phyloP scores from a whole-genome alignment of 352 stramenopile genomes.

The Stramenopiles sp. region DNA sequence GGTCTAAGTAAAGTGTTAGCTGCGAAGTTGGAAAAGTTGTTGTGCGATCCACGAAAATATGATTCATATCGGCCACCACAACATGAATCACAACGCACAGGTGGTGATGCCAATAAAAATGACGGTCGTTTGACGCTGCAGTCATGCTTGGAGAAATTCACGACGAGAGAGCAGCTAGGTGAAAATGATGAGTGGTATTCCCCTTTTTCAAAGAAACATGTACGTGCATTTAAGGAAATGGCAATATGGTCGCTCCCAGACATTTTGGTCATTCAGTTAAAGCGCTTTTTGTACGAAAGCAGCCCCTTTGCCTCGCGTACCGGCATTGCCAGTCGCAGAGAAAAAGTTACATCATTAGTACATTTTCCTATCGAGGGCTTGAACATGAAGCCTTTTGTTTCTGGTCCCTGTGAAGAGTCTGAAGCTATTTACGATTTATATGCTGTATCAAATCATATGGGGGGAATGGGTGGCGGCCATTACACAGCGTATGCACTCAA shows the following conservation, averaged over 20 bases:
- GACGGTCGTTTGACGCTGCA: slow-evolving; percentile 35
- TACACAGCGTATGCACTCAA: slow-evolving; percentile 76
- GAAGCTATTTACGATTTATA: slow-evolving; percentile 82
- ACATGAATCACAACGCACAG: no score
- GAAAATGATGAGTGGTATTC: slow-evolving; percentile 96
- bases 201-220: slow-evolving; percentile 83
- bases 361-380: slow-evolving; percentile 78
- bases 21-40: no score
- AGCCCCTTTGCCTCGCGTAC: no score
- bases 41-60: no score
- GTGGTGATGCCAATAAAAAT: background rate
- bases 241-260: slow-evolving; percentile 83
- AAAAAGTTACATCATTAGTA: slow-evolving; percentile 89
- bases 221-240: slow-evolving; percentile 93
- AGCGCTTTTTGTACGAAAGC: slow-evolving; percentile 88
- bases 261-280: slow-evolving; percentile 93
- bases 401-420: no score
- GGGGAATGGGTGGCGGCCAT: slow-evolving; percentile 76
- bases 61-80: no score
- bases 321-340: no score
- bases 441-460: slow-evolving; percentile 90
- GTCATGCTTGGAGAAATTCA: slow-evolving; percentile 87
- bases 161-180: slow-evolving; percentile 84
- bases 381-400: slow-evolving; percentile 23
- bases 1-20: no score